A percentile compares a stretch with the other conserved stretches of the same genome.
Evolutionary conservation across 2,329 filamentous ascomycete genomes (phyloP).

Genomic region (Alternaria gansuensis): DNA sequence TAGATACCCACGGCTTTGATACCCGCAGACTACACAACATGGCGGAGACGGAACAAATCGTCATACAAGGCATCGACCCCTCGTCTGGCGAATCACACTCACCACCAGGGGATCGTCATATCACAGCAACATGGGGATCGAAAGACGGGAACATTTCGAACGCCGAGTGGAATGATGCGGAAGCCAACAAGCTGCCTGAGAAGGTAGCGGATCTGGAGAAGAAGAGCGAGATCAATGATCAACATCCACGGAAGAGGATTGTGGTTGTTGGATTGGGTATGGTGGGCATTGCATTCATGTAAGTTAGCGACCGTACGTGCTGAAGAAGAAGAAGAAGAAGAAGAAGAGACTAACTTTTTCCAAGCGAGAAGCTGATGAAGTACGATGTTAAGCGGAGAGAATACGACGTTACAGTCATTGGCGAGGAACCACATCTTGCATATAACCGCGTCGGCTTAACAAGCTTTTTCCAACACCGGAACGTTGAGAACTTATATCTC

Average conservation of each 20-base stretch:
- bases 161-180: conserved; percentile 57
- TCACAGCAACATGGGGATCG: conserved; percentile 38
- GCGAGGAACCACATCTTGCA: conserved; percentile 85
- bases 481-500: conserved; percentile 86
- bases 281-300: conserved; percentile 92
- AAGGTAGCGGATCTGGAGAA: conserved; percentile 50
- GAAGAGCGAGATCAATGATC: conserved; percentile 42
- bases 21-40: conserved; percentile 16
- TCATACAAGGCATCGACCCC: conserved; percentile 48
- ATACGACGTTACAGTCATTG: conserved; percentile 84
- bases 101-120: conserved; percentile 34
- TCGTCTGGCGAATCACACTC: conserved; percentile 45
- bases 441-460: conserved; percentile 93
- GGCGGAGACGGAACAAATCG: conserved; percentile 38
- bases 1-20: background rate
- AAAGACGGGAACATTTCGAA: conserved; percentile 54
- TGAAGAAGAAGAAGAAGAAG: background rate
- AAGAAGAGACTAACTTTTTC: background rate
- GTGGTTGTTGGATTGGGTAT: conserved; percentile 90
- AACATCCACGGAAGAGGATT: conserved; percentile 66
- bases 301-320: conserved; percentile 51
- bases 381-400: conserved; percentile 77
- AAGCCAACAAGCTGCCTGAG: conserved; percentile 58
- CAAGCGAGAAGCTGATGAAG: conserved; percentile 87
- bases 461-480: conserved; percentile 85